Percentiles rank a stretch among this genome's conserved stretches.
Evolutionary conservation across 176 grass and related monocot species (phyloP).

Genomic region (Hordeum marinum): DNA sequence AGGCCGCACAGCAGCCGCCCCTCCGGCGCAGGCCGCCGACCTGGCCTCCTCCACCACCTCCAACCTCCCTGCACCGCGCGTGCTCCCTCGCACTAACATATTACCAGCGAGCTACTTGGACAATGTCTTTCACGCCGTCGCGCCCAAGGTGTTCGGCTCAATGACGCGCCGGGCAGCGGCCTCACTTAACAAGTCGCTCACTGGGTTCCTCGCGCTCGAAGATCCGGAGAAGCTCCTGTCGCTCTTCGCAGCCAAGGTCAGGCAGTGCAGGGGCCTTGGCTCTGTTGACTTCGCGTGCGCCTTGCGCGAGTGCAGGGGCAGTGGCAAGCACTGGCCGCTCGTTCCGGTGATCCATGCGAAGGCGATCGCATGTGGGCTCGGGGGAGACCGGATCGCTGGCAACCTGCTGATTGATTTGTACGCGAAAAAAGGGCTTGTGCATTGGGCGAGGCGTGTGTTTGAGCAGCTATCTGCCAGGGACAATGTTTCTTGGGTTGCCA

Average conservation of each 20-base stretch:
- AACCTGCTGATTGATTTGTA: constrained; percentile 55
- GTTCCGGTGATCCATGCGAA: constrained; percentile 21
- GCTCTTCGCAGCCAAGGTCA: constrained; percentile 13
- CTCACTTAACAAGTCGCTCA: constrained; percentile 9
- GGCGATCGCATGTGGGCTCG: neutral
- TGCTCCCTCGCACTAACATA: no score
- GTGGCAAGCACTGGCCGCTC: neutral
- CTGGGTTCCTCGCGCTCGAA: neutral
- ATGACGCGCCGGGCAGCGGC: constrained; percentile 30
- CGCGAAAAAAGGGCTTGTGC: constrained; percentile 38
- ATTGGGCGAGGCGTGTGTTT: constrained; percentile 42
- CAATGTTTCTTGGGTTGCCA: constrained; percentile 67
- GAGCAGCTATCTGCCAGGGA: constrained; percentile 48
- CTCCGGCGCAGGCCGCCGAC: neutral
- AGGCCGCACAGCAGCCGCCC: neutral
- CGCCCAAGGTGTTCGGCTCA: constrained; percentile 16
- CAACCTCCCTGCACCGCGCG: neutral
- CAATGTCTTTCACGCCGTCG: neutral
- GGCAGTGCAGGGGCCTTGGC: neutral
- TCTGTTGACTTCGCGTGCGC: neutral
- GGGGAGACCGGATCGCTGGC: constrained; percentile 2
- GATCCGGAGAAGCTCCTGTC: neutral
- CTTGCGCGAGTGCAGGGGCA: constrained; percentile 27
- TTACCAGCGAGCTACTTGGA: accelerated
- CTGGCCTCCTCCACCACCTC: neutral